Conservation (phyloP, 2,329 filamentous ascomycete genomes). For the Xylariaceae sp. region DNA sequence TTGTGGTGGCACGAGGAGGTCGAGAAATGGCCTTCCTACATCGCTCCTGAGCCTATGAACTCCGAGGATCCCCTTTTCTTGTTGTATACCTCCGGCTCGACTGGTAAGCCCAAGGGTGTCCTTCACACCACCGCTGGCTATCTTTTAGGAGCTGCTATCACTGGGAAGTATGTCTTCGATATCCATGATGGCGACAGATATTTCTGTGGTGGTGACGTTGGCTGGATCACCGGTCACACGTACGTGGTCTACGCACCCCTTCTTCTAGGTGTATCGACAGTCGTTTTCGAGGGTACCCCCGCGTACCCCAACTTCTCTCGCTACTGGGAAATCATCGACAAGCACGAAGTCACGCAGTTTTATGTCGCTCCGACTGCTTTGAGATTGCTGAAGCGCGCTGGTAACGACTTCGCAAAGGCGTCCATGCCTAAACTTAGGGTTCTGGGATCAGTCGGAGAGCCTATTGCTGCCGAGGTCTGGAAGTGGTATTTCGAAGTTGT, state of each 20-base stretch:
- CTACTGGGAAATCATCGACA: conserved; percentile 98
- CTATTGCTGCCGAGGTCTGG: conserved; percentile 97
- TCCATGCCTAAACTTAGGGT: conserved; percentile 87
- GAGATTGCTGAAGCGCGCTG: conserved; percentile 89
- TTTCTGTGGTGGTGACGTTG: conserved; percentile 97
- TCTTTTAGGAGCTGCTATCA: conserved; percentile 86
- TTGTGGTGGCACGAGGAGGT: conserved; percentile 99
- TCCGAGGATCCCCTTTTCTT: conserved; percentile 96
- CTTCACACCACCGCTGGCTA: conserved; percentile 97
- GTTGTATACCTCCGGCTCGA: conserved; percentile 96
- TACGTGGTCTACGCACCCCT: conserved; percentile 97
- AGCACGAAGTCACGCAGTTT: conserved; percentile 94
- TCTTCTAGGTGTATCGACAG: conserved; percentile 85
- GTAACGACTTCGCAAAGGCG: conserved; percentile 85
- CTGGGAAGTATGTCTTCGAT: conserved; percentile 98
- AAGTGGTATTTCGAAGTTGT: conserved; percentile 99
- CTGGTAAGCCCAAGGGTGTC: conserved; percentile 97
- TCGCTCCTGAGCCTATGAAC: conserved; percentile 82
- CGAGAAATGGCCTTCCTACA: conserved; percentile 92
- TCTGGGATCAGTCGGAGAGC: conserved; percentile 92
- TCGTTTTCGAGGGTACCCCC: conserved; percentile 96
- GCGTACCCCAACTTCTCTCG: conserved; percentile 97
- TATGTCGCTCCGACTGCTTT: conserved; percentile 96
- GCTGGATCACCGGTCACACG: conserved; percentile 98
- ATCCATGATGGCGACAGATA: conserved; percentile 91